Conservation (phyloP, 495 filamentous ascomycete genomes). For the Penicillium diatomitis region DNA sequence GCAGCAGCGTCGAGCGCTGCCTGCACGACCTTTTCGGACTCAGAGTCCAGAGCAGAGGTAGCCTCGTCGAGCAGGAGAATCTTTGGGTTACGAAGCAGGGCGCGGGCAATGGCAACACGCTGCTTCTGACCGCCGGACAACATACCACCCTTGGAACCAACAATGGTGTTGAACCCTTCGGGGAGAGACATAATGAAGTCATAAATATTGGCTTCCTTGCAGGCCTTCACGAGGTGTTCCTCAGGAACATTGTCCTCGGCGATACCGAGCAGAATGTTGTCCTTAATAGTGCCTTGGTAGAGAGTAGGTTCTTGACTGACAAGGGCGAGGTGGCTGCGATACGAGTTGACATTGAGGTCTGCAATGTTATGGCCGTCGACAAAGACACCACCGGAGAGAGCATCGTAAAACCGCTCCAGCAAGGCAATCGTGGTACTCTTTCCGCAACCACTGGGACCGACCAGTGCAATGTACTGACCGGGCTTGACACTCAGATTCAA, state of each 20-base stretch:
- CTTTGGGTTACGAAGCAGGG: conserved; percentile 61
- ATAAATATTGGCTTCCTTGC: conserved; percentile 84
- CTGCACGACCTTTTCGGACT: conserved; percentile 77
- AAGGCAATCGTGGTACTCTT: conserved; percentile 77
- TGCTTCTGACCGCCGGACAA: conserved; percentile 82
- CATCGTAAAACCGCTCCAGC: conserved; percentile 80
- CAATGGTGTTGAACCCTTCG: conserved; percentile 66
- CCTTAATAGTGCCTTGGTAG: conserved; percentile 75
- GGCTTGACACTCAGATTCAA: conserved; percentile 63
- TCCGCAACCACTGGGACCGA: conserved; percentile 74
- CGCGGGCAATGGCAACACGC: conserved; percentile 67
- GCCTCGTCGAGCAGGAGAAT: conserved; percentile 74
- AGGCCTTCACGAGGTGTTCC: conserved; percentile 61
- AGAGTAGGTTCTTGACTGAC: conserved; percentile 83
- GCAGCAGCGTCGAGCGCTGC: conserved; percentile 68
- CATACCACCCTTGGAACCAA: conserved; percentile 69
- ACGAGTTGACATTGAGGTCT: conserved; percentile 65
- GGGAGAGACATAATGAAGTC: conserved; percentile 75
- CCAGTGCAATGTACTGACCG: conserved; percentile 72
- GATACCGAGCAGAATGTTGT: conserved; percentile 70
- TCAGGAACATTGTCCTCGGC: conserved; percentile 56
- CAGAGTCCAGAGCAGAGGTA: conserved; percentile 71
- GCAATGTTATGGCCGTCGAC: conserved; percentile 70
- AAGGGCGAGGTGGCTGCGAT: conserved; percentile 66
- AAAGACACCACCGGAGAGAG: conserved; percentile 59